Evolutionary conservation across 176 grass and related monocot genomes (phyloP).

Genomic region (bread wheat (Triticum aestivum)): DNA sequence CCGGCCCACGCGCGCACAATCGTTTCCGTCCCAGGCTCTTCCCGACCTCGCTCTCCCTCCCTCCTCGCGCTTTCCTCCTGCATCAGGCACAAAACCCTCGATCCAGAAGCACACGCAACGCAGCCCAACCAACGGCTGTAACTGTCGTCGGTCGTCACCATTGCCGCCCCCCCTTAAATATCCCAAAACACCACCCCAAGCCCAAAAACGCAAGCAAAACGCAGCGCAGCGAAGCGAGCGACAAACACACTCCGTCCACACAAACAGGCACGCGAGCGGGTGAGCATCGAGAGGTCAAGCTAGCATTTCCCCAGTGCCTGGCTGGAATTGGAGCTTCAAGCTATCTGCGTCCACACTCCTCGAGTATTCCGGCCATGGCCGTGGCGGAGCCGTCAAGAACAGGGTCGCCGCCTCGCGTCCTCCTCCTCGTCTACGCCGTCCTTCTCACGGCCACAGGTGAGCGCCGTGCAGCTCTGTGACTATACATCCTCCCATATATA

Average conservation of each 20-base stretch:
- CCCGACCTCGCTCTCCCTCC: background rate
- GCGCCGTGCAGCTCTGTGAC: background rate
- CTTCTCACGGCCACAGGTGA: conserved; percentile 34
- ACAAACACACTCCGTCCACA: background rate
- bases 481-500: background rate
- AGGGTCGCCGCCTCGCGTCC: background rate
- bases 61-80: conserved; percentile 3
- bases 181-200: background rate
- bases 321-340: background rate
- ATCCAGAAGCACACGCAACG: background rate
- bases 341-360: background rate
- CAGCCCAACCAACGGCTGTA: background rate
- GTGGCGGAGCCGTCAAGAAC: background rate
- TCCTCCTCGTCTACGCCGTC: background rate
- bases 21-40: background rate
- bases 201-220: background rate
- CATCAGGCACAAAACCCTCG: background rate
- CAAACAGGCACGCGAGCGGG: background rate
- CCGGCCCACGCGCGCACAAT: background rate
- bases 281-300: background rate
- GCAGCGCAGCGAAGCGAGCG: background rate
- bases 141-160: background rate
- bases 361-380: conserved; percentile 8
- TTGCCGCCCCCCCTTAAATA: background rate
- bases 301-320: background rate